Conservation (phyloP, 2,329 filamentous ascomycete genomes). For the Aspergillus neotritici region DNA sequence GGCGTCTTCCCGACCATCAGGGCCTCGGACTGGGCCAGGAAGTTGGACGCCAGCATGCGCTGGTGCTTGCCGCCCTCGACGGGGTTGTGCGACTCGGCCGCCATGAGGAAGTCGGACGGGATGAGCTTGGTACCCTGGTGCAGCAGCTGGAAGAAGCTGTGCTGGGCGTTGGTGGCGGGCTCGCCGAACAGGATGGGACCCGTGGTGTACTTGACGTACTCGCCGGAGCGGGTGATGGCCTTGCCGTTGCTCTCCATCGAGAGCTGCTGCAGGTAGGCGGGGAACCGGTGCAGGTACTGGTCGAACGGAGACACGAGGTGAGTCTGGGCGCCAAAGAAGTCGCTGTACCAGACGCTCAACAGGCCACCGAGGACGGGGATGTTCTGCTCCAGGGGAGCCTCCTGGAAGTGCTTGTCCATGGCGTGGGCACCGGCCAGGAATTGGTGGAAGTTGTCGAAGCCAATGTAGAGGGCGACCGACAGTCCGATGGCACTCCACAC, state of each 20-base stretch:
- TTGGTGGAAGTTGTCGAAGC: slow-evolving; percentile 94
- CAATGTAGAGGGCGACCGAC: slow-evolving; percentile 89
- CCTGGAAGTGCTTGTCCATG: slow-evolving; percentile 98
- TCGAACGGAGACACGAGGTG: slow-evolving; percentile 97
- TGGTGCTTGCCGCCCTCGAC: slow-evolving; percentile 90
- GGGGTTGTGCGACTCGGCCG: slow-evolving; percentile 94
- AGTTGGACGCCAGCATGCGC: slow-evolving; percentile 53
- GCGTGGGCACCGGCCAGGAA: slow-evolving; percentile 91
- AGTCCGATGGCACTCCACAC: slow-evolving; percentile 98
- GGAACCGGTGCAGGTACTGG: slow-evolving; percentile 98
- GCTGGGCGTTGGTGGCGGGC: slow-evolving; percentile 97
- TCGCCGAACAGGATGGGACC: slow-evolving; percentile 95
- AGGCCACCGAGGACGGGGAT: slow-evolving; percentile 90
- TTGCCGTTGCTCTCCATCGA: slow-evolving; percentile 99
- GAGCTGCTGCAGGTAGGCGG: slow-evolving; percentile 95
- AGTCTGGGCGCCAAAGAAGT: slow-evolving; percentile 98
- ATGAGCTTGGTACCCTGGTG: slow-evolving; percentile 99
- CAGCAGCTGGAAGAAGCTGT: slow-evolving; percentile 99
- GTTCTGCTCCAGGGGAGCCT: slow-evolving; percentile 86
- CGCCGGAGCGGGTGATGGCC: slow-evolving; percentile 80
- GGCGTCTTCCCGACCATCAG: slow-evolving; percentile 51
- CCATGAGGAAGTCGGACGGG: slow-evolving; percentile 95
- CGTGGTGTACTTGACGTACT: slow-evolving; percentile 94
- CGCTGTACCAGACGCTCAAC: slow-evolving; percentile 95
- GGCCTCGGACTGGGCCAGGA: slow-evolving; percentile 47